A percentile compares a stretch with the other conserved stretches of the same genome.
phyloP scores from a whole-genome alignment of 306 rosid genomes.

The Inga leiocalycina region DNA sequence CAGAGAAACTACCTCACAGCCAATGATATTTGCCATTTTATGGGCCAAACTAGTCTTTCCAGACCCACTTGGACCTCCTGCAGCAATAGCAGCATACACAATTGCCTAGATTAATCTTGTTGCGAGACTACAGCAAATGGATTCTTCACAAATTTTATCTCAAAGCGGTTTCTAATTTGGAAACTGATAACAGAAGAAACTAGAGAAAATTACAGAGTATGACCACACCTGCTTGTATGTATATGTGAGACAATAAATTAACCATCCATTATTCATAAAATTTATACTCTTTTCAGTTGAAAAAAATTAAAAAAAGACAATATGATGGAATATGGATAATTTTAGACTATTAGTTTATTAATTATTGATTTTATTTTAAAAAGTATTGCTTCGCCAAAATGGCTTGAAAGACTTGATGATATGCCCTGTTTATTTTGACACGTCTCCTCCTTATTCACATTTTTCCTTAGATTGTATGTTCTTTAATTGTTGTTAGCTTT shows the following conservation, averaged over 20 bases:
- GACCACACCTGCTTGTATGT: not conserved
- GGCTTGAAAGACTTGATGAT: constrained; percentile 18
- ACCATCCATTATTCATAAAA: not conserved
- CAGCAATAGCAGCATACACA: constrained; percentile 42
- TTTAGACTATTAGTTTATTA: not conserved
- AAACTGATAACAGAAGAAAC: constrained; percentile 17
- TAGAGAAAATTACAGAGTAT: not conserved
- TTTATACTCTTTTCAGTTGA: not conserved
- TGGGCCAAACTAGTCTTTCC: constrained; percentile 99
- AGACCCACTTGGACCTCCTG: constrained; percentile 99
- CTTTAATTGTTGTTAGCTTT: not conserved
- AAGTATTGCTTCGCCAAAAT: not conserved
- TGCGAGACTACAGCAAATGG: constrained; percentile 15
- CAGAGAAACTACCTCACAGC: constrained; percentile 93
- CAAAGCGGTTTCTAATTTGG: constrained; percentile 17
- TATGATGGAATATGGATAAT: not conserved
- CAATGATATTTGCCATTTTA: constrained; percentile 98
- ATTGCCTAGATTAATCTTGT: constrained; percentile 32
- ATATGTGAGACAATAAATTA: not conserved
- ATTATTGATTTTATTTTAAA: not conserved
- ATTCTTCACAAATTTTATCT: constrained; percentile 26
- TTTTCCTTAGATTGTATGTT: not conserved
- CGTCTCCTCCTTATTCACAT: constrained; percentile 14
- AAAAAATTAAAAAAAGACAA: not conserved
- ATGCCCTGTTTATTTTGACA: constrained; percentile 19